Percentiles rank a stretch among this genome's conserved stretches.
phyloP scores from a whole-genome alignment of 305 asterid species.

The Fraxinus greggii region DNA sequence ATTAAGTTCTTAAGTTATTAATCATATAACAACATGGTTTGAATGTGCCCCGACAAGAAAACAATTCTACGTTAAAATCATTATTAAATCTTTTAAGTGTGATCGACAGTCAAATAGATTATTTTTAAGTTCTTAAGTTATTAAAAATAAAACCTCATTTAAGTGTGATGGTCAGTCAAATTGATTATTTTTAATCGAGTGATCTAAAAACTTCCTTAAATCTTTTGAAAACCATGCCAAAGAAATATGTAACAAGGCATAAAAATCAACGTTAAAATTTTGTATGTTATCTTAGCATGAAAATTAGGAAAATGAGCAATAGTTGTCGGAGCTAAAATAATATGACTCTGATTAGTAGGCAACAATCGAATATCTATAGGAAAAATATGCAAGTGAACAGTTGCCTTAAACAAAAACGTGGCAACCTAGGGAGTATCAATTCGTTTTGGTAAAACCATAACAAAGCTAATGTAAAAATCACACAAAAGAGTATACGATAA shows the following conservation, averaged over 20 bases:
- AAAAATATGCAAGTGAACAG: background rate
- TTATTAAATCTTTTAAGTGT: background rate
- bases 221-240: background rate
- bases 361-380: background rate
- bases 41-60: background rate
- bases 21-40: background rate
- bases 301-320: background rate
- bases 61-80: too few species aligned
- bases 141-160: background rate
- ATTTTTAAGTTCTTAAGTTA: too few species aligned
- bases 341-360: background rate
- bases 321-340: background rate
- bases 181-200: background rate
- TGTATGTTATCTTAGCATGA: background rate
- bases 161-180: background rate
- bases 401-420: background rate
- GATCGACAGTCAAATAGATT: background rate
- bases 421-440: background rate
- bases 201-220: background rate
- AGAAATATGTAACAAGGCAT: background rate
- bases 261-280: background rate
- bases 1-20: background rate
- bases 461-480: background rate
- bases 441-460: background rate
- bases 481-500: background rate